Conservation (phyloP, 495 filamentous ascomycete species). For the Penicillium argentinense region DNA sequence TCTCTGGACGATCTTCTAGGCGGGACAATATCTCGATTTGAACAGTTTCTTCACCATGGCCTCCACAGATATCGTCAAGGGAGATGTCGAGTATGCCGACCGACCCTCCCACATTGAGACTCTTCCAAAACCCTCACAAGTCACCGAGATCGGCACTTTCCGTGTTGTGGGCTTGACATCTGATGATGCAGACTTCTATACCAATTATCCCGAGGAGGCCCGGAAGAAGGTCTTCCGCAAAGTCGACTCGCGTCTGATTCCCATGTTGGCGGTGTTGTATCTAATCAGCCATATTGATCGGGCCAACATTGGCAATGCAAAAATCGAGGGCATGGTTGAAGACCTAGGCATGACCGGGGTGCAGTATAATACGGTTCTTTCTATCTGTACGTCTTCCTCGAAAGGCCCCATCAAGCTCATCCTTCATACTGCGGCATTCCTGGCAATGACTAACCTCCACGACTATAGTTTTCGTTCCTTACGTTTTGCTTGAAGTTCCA, state of each 20-base stretch:
- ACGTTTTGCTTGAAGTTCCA: constrained; percentile 61
- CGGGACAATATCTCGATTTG: too few relatives aligned
- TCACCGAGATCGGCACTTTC: constrained; percentile 19
- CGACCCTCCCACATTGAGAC: constrained; percentile 9
- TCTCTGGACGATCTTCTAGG: too few relatives aligned
- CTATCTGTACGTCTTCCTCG: constrained; percentile 43
- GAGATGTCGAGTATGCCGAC: constrained; percentile 12
- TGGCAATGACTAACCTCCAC: not conserved
- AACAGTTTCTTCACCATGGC: too few relatives aligned
- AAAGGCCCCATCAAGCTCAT: too few relatives aligned
- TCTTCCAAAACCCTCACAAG: constrained; percentile 9
- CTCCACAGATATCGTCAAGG: too few relatives aligned
- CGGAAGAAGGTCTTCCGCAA: constrained; percentile 19
- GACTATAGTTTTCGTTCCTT: constrained; percentile 59
- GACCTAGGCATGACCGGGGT: constrained; percentile 57
- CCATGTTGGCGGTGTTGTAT: constrained; percentile 42
- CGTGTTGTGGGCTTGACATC: constrained; percentile 20
- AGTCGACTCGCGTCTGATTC: constrained; percentile 28
- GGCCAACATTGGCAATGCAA: constrained; percentile 73
- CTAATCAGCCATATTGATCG: constrained; percentile 53
- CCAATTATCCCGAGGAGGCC: constrained; percentile 15
- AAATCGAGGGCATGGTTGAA: constrained; percentile 65
- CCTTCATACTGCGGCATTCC: too few relatives aligned
- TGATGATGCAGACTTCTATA: constrained; percentile 27
- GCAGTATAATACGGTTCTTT: constrained; percentile 63